phyloP scores from a whole-genome alignment of 768 basidiomycete genomes.

The Mycena crocata region DNA sequence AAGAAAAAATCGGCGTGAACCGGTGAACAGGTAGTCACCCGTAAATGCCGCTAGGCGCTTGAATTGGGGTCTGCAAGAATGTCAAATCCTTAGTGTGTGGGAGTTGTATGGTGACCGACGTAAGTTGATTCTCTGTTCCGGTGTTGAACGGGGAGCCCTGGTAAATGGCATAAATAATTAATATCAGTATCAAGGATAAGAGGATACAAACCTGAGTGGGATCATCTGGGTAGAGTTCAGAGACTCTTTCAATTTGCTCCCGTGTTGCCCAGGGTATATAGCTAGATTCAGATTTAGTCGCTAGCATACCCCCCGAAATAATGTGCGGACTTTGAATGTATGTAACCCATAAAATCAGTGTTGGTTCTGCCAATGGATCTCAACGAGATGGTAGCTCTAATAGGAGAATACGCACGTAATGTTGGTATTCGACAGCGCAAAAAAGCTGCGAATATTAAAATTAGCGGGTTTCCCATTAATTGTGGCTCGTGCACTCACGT shows the following conservation, averaged over 20 bases:
- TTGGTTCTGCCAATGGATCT: neutral
- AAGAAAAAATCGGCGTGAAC: conserved; percentile 48
- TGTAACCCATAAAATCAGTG: neutral
- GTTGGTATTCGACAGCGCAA: neutral
- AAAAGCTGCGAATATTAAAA: neutral
- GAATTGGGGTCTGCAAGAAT: conserved; percentile 47
- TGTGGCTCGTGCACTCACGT: conserved; percentile 40
- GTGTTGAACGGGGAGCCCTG: conserved; percentile 19
- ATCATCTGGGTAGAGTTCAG: neutral
- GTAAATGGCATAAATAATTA: neutral
- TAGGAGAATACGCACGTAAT: neutral
- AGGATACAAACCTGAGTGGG: neutral
- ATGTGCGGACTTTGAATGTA: neutral
- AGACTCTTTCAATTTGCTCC: neutral
- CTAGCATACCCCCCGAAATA: neutral
- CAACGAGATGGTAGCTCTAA: neutral
- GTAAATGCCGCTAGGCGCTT: conserved; percentile 52
- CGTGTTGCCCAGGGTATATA: neutral
- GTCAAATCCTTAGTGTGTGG: neutral
- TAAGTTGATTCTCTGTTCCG: neutral
- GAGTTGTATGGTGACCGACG: neutral
- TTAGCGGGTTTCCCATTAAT: too few species aligned
- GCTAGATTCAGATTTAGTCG: neutral
- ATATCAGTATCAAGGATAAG: neutral
- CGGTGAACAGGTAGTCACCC: conserved; percentile 51